These are phyloP conservation scores for Acarospora socialis DNA, from an alignment of 2,329 filamentous ascomycete genomes.

Conservation along the genomic window DNA sequence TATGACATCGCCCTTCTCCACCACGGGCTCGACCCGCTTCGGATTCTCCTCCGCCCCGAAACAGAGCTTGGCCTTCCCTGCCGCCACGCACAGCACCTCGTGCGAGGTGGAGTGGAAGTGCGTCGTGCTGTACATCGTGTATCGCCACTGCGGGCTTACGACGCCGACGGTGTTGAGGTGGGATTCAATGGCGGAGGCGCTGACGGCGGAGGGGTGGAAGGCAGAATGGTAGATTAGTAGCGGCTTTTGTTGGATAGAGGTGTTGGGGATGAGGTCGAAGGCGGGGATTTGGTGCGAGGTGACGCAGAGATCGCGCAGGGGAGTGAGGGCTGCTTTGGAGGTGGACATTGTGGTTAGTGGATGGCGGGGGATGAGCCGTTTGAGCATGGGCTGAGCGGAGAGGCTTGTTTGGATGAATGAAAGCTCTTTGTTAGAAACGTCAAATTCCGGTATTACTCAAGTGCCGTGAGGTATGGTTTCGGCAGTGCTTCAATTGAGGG, in stretches of 20 bases:
- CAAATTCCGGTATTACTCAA: too few relatives aligned
- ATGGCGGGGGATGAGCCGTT: too few relatives aligned
- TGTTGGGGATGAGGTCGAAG: constrained; percentile 47
- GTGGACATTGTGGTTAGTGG: constrained; percentile 7
- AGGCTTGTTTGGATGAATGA: too few relatives aligned
- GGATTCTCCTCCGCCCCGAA: constrained; percentile 53
- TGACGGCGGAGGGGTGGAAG: constrained; percentile 33
- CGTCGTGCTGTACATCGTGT: constrained; percentile 51
- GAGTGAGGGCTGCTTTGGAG: constrained; percentile 19
- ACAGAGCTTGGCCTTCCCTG: constrained; percentile 45
- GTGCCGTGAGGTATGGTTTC: too few relatives aligned
- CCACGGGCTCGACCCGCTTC: constrained; percentile 38
- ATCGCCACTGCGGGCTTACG: constrained; percentile 51
- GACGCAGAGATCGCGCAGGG: constrained; percentile 39
- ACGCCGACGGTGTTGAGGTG: constrained; percentile 41
- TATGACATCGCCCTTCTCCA: constrained; percentile 47
- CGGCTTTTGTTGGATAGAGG: constrained; percentile 47
- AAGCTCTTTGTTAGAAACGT: too few relatives aligned
- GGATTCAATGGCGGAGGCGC: constrained; percentile 38
- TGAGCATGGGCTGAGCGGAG: too few relatives aligned
- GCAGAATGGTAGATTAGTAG: constrained; percentile 51
- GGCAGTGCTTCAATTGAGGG: too few relatives aligned
- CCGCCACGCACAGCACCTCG: constrained; percentile 48
- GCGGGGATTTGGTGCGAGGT: constrained; percentile 45
- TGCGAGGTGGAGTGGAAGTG: constrained; percentile 57